Conservation (phyloP, 2,329 filamentous ascomycete species). For the Fusarium nelsonii region DNA sequence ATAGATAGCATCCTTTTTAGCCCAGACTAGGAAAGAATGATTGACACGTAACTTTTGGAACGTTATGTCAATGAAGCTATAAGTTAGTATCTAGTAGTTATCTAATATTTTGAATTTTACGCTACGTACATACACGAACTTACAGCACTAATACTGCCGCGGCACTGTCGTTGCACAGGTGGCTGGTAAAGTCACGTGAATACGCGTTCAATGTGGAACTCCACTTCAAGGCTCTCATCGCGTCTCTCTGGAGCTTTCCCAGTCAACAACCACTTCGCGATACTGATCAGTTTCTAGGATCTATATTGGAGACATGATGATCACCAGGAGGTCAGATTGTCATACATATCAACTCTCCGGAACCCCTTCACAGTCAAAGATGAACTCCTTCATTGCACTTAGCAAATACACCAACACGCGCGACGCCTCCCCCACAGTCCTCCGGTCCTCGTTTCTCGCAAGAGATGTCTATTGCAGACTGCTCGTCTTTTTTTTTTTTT, state of each 20-base stretch:
- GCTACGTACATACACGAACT: background rate
- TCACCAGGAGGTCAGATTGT: constrained; percentile 17
- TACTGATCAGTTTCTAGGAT: constrained; percentile 30
- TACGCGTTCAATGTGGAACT: constrained; percentile 20
- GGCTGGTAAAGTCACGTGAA: constrained; percentile 47
- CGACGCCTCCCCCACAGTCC: constrained; percentile 83
- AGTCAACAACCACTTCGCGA: constrained; percentile 38
- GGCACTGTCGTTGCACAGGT: background rate
- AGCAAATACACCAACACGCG: constrained; percentile 61
- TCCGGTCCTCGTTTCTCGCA: constrained; percentile 78
- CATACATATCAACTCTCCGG: constrained; percentile 32
- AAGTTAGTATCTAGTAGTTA: background rate
- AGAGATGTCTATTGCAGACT: constrained; percentile 70
- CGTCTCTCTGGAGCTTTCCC: constrained; percentile 23
- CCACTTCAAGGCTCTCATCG: constrained; percentile 16
- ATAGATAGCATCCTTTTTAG: background rate
- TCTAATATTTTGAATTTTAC: too few species aligned
- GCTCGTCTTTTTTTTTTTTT: constrained; percentile 51
- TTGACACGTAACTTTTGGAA: background rate
- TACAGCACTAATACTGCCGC: background rate
- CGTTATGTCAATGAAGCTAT: background rate
- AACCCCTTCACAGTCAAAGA: constrained; percentile 40
- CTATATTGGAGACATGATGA: constrained; percentile 37
- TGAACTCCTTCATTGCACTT: constrained; percentile 61
- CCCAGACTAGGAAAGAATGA: background rate